Percentiles rank a stretch among this genome's conserved stretches.
Conservation (phyloP, 139 green algal genomes). For the Chloropicon primus region DNA sequence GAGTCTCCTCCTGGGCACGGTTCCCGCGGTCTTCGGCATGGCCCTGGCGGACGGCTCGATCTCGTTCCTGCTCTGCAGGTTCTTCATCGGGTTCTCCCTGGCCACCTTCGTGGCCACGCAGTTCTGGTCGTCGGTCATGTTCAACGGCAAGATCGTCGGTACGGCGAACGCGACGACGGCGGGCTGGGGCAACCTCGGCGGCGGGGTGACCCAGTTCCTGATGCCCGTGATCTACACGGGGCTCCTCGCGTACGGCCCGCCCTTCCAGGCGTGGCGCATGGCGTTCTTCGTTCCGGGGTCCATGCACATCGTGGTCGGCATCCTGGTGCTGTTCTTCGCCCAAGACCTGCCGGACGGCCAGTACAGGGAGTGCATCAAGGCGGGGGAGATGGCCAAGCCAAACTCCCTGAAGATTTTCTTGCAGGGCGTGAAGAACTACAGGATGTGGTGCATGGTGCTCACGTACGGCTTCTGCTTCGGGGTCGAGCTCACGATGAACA, state of each 20-base stretch:
- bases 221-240: slow-evolving; percentile 77
- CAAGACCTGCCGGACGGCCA: slow-evolving; percentile 80
- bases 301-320: slow-evolving; percentile 49
- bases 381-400: slow-evolving; percentile 46
- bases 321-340: slow-evolving; percentile 37
- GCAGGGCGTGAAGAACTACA: slow-evolving; percentile 39
- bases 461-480: slow-evolving; percentile 59
- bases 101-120: slow-evolving; percentile 69
- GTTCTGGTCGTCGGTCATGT: slow-evolving; percentile 83
- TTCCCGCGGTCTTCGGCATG: slow-evolving; percentile 56
- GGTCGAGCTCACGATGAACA: slow-evolving; percentile 71
- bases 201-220: slow-evolving; percentile 75
- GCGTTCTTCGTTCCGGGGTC: slow-evolving; percentile 75
- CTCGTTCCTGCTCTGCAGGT: slow-evolving; percentile 54
- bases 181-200: slow-evolving; percentile 74
- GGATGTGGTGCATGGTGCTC: slow-evolving; percentile 40
- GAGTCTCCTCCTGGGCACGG: slow-evolving; percentile 38
- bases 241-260: slow-evolving; percentile 18
- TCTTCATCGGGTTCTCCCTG: slow-evolving; percentile 70
- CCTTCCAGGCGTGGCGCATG: slow-evolving; percentile 66
- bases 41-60: slow-evolving; percentile 33
- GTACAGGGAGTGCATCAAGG: slow-evolving; percentile 56
- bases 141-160: slow-evolving; percentile 74
- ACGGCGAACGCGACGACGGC: slow-evolving; percentile 74
- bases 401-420: slow-evolving; percentile 10